A percentile compares a stretch with the other conserved stretches of the same genome.
Conservation (phyloP, 1,284 basidiomycete genomes). For the Ceratobasidium sp. region DNA sequence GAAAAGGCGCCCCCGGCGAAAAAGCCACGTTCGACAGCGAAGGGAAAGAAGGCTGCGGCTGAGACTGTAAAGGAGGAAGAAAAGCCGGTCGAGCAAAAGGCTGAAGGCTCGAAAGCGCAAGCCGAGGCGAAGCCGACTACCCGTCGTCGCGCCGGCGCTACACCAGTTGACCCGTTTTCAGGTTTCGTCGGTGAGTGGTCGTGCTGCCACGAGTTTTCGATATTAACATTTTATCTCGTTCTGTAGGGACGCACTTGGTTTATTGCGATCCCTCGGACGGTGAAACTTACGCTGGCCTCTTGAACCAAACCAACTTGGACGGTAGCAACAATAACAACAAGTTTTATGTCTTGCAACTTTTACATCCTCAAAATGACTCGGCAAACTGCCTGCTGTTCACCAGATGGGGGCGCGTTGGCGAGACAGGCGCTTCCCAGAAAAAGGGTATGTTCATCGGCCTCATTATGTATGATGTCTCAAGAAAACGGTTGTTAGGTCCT, state of each 20-base stretch:
- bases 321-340: conserved; percentile 44
- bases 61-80: conserved; percentile 48
- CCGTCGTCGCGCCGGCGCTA: conserved; percentile 70
- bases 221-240: conserved; percentile 25
- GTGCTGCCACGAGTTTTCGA: conserved; percentile 10
- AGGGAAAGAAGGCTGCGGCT: conserved; percentile 49
- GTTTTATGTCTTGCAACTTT: conserved; percentile 73
- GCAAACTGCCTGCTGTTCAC: conserved; percentile 62
- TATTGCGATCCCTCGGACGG: conserved; percentile 60
- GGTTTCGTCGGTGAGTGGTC: conserved; percentile 63
- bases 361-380: conserved; percentile 65
- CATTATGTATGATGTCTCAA: background rate
- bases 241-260: conserved; percentile 68
- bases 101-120: conserved; percentile 49
- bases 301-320: conserved; percentile 73
- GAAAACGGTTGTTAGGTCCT: conserved; percentile 55
- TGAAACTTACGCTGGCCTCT: conserved; percentile 73
- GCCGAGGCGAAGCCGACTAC: conserved; percentile 57
- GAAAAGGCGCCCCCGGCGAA: conserved; percentile 26
- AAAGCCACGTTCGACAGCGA: conserved; percentile 46
- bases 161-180: conserved; percentile 69
- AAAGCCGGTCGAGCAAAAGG: conserved; percentile 51
- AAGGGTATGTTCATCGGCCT: conserved; percentile 60
- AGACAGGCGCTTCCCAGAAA: conserved; percentile 63
- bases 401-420: conserved; percentile 72